These are phyloP conservation scores for Mariannaea sp. DNA, from an alignment of 2,329 filamentous ascomycete species.

Conservation along the genomic window DNA sequence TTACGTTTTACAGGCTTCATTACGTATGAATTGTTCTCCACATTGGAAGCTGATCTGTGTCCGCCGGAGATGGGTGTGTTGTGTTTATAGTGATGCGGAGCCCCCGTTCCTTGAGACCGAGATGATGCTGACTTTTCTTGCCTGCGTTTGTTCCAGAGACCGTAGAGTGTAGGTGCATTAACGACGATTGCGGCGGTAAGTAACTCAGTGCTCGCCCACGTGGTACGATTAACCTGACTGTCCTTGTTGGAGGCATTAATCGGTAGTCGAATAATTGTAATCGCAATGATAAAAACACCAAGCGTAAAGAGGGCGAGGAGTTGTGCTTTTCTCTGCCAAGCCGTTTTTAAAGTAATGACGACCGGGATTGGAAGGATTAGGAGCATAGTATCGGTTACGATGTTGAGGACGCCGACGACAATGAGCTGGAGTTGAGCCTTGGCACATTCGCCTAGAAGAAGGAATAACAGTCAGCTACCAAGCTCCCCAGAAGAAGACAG, in stretches of 20 bases:
- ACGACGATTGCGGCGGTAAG: conserved; percentile 42
- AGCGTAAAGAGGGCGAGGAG: conserved; percentile 44
- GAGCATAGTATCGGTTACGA: conserved; percentile 39
- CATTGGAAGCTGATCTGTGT: not conserved
- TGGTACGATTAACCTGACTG: conserved; percentile 43
- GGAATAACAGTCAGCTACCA: not conserved
- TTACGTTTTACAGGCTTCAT: conserved; percentile 6
- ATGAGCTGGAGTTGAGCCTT: conserved; percentile 28
- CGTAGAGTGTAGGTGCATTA: conserved; percentile 46
- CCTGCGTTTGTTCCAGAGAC: conserved; percentile 39
- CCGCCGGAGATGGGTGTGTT: conserved; percentile 2
- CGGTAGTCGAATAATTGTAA: conserved; percentile 46
- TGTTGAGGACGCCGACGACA: conserved; percentile 30
- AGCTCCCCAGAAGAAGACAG: too few relatives aligned
- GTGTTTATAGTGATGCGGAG: conserved; percentile 4
- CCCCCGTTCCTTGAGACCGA: conserved; percentile 5
- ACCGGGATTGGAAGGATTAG: conserved; percentile 33
- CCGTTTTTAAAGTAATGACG: conserved; percentile 37
- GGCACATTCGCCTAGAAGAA: conserved; percentile 14
- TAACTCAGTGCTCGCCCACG: conserved; percentile 47
- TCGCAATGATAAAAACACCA: conserved; percentile 46
- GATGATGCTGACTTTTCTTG: conserved; percentile 24
- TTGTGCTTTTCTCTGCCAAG: conserved; percentile 40
- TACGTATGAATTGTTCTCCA: conserved; percentile 6
- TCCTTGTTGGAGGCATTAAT: conserved; percentile 44